These are phyloP conservation scores for Hagleromyces aurorensis DNA, from an alignment of 805 yeast species.

Conservation along the genomic window DNA sequence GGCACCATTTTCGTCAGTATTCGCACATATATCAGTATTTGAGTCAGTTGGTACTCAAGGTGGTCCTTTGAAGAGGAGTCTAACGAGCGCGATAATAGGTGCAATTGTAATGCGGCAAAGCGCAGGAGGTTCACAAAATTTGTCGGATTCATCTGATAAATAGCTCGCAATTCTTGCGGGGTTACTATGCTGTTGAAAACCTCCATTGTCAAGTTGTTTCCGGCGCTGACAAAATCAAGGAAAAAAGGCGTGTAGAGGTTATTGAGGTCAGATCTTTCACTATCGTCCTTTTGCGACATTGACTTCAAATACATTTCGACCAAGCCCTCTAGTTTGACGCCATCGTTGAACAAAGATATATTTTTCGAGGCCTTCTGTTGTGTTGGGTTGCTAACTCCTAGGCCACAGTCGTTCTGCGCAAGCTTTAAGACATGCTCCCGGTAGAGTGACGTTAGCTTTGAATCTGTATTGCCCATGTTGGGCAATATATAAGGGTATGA, in stretches of 20 bases:
- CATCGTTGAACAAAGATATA: conserved; percentile 8
- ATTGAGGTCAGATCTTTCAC: conserved; percentile 11
- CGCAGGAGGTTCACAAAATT: conserved; percentile 51
- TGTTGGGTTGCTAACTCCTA: conserved; percentile 19
- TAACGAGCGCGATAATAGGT: conserved; percentile 21
- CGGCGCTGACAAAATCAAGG: conserved; percentile 14
- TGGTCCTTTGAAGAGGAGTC: conserved; percentile 3
- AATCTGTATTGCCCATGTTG: conserved; percentile 74
- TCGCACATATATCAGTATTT: conserved; percentile 54
- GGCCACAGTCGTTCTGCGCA: conserved; percentile 5
- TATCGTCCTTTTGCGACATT: not conserved
- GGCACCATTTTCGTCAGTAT: conserved; percentile 61
- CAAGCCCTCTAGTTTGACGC: conserved; percentile 24
- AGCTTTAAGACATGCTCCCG: conserved; percentile 40
- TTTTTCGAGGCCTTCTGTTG: conserved; percentile 18
- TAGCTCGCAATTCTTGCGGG: conserved; percentile 46
- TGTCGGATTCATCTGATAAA: conserved; percentile 48
- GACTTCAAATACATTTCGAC: conserved; percentile 21
- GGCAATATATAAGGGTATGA: not conserved
- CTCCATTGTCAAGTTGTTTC: conserved; percentile 13
- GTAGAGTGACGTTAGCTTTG: conserved; percentile 42
- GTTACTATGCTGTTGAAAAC: conserved; percentile 41
- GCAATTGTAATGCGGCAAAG: conserved; percentile 30
- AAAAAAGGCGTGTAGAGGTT: conserved; percentile 34
- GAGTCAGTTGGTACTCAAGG: conserved; percentile 9